Percentiles rank a stretch among this genome's conserved stretches.
Conservation (phyloP, 164 flowering plant species). For the Sextonia rubra region DNA sequence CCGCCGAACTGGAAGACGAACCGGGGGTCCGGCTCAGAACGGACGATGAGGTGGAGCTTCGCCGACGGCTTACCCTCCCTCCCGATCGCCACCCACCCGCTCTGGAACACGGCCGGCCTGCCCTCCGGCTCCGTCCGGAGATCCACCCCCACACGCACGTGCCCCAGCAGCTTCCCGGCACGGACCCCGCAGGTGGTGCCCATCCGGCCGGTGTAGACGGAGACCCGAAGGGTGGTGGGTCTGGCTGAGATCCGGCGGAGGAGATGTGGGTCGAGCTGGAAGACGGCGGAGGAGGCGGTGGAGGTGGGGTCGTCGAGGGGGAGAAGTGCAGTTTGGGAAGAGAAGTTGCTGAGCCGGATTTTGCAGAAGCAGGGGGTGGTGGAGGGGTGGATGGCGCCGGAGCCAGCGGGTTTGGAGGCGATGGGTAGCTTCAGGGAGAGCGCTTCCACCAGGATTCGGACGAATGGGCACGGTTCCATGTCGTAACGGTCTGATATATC, state of each 20-base stretch:
- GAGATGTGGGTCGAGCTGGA: conserved; percentile 57
- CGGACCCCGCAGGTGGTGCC: conserved; percentile 60
- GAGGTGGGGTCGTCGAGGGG: conserved; percentile 44
- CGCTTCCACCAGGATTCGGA: conserved; percentile 64
- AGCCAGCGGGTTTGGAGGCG: conserved; percentile 39
- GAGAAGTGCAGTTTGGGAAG: conserved; percentile 67
- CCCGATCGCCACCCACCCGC: conserved; percentile 76
- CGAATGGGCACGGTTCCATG: conserved; percentile 96
- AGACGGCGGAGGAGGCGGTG: conserved; percentile 36
- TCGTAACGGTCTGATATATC: neutral
- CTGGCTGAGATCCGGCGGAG: conserved; percentile 53
- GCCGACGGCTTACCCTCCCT: conserved; percentile 37
- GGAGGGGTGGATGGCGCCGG: conserved; percentile 55
- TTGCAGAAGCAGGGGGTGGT: conserved; percentile 76
- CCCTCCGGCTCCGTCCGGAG: conserved; percentile 29
- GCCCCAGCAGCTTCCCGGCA: conserved; percentile 54
- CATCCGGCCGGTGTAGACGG: conserved; percentile 60
- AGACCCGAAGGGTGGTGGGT: conserved; percentile 39
- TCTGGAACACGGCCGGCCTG: conserved; percentile 45
- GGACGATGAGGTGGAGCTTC: conserved; percentile 55
- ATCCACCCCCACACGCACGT: conserved; percentile 39
- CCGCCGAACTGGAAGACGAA: conserved; percentile 95
- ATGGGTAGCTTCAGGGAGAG: conserved; percentile 70
- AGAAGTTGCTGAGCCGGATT: conserved; percentile 48
- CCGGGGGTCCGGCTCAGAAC: conserved; percentile 86